These are phyloP conservation scores for Neonectria magnoliae DNA, from an alignment of 2,329 filamentous ascomycete species.

Conservation along the genomic window DNA sequence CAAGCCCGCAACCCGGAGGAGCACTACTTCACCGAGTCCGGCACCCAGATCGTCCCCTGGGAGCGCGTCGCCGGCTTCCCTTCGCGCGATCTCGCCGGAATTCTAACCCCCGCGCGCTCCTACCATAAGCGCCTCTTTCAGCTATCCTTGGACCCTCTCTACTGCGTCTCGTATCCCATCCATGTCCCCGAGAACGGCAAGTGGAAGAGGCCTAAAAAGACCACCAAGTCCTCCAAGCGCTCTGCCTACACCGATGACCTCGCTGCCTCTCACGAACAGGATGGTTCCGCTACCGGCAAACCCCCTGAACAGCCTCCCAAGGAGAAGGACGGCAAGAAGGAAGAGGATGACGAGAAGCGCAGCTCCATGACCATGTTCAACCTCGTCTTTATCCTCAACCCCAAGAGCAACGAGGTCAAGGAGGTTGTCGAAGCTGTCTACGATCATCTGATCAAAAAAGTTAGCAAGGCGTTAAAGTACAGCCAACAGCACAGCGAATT, in stretches of 20 bases:
- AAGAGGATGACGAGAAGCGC: constrained; percentile 66
- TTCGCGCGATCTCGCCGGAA: constrained; percentile 80
- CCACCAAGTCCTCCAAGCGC: constrained; percentile 53
- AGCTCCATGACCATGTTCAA: constrained; percentile 96
- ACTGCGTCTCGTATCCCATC: constrained; percentile 84
- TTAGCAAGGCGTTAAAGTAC: constrained; percentile 91
- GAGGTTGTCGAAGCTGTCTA: constrained; percentile 81
- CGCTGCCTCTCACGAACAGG: constrained; percentile 43
- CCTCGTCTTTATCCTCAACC: constrained; percentile 89
- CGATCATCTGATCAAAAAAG: constrained; percentile 88
- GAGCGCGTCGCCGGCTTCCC: constrained; percentile 79
- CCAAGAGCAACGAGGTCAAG: constrained; percentile 80
- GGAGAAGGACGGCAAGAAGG: constrained; percentile 41
- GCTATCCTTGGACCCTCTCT: constrained; percentile 80
- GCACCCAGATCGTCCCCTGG: constrained; percentile 71
- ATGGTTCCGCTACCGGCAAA: constrained; percentile 35
- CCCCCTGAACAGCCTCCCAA: constrained; percentile 43
- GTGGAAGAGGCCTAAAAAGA: constrained; percentile 75
- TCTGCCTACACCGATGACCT: constrained; percentile 48
- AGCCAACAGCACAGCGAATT: constrained; percentile 91
- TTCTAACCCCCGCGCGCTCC: constrained; percentile 78
- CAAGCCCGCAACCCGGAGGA: constrained; percentile 64
- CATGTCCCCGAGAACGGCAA: constrained; percentile 81
- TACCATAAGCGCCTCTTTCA: constrained; percentile 88
- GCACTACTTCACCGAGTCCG: constrained; percentile 64